Base-by-base conservation (phyloP, 2,329 filamentous ascomycete species). In the Apiospora rasikravindrae region DNA sequence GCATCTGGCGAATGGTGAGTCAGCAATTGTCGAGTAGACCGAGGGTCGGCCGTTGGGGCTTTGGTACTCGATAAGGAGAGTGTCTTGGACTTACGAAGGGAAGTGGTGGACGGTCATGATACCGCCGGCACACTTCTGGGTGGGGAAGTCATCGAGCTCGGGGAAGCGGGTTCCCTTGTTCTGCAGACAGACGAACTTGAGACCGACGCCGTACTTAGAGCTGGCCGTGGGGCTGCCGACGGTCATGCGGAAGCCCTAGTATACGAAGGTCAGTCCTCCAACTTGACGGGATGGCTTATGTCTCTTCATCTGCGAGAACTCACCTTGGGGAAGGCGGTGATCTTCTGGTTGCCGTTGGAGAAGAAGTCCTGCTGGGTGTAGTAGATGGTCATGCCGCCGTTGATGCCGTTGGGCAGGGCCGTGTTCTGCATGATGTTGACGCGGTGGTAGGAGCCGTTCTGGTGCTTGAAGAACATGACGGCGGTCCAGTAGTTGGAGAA, bases 21-120 rank as follows among this genome's bases (percentile, higher is more conserved):
- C 33, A 69, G 47, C 14, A 40, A 0, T 19, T 37, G 16, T 37
- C 19, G 6, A 14, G 44, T 53, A 33, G 26, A 10, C 22, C 29
- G 13, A n/a, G 42, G 45, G 26, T 6, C 7, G 24, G 24, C 37
- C 2, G 4, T n/a, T n/a, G n/a, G n/a, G n/a, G n/a, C n/a, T n/a
- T n/a, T n/a, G n/a, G n/a, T n/a, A n/a, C n/a, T n/a, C n/a, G n/a
- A n/a, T n/a, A n/a, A n/a, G n/a, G n/a, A n/a, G n/a, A n/a, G n/a
- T n/a, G n/a, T 37, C 37, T 11, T 13, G 1, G 51, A 77, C 80
- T 77, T 19, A 82, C 79, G 81, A 78, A 7, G 80, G 81, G 76
- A 85, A 85, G 70, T 83, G 81, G 71, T 83, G 79, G 49, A 83
- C 81, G 0, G 82, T 82, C 82, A 84, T 84, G 74, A 85, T 84